Evolutionary conservation across 352 stramenopile genomes (phyloP).

Genomic region (Thalassiosira hispida): DNA sequence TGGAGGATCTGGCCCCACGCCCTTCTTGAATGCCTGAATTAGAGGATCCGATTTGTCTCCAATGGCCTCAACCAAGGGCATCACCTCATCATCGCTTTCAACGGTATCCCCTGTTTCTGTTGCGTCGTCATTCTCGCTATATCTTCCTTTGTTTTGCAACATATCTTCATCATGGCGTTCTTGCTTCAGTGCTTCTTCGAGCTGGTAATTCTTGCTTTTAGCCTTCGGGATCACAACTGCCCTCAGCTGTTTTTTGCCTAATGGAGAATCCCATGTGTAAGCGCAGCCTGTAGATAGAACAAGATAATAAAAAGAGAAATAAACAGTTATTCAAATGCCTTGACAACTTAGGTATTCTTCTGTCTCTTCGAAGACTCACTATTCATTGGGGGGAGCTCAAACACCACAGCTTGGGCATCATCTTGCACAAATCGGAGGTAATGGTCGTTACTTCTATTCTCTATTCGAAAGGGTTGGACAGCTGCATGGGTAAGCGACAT

Average conservation of each 20-base stretch:
- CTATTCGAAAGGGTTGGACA: conserved; percentile 56
- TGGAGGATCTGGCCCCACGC: not conserved
- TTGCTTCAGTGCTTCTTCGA: conserved; percentile 9
- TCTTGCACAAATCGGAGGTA: conserved; percentile 66
- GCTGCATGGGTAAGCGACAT: conserved; percentile 45
- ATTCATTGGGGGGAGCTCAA: conserved; percentile 65
- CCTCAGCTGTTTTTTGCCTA: conserved; percentile 52
- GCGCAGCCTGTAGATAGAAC: conserved; percentile 31
- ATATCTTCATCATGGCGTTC: conserved; percentile 10
- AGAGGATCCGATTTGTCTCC: conserved; percentile 1
- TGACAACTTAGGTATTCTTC: too few relatives aligned
- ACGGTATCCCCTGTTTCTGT: not conserved
- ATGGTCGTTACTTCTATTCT: conserved; percentile 58
- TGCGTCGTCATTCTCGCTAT: not conserved
- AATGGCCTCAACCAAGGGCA: too few relatives aligned
- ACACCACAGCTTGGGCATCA: conserved; percentile 53
- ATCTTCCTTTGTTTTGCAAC: not conserved
- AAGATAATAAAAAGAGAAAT: too few relatives aligned
- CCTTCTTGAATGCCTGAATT: not conserved
- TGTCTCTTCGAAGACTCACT: too few relatives aligned
- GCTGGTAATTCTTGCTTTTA: conserved; percentile 4
- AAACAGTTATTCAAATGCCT: too few relatives aligned
- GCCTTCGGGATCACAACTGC: conserved; percentile 38
- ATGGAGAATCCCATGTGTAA: conserved; percentile 62
- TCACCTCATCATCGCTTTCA: not conserved